Percentiles rank a stretch among this genome's conserved stretches.
Evolutionary conservation across 306 rosid genomes (phyloP).

Genomic region (Vachellia pachyceras): DNA sequence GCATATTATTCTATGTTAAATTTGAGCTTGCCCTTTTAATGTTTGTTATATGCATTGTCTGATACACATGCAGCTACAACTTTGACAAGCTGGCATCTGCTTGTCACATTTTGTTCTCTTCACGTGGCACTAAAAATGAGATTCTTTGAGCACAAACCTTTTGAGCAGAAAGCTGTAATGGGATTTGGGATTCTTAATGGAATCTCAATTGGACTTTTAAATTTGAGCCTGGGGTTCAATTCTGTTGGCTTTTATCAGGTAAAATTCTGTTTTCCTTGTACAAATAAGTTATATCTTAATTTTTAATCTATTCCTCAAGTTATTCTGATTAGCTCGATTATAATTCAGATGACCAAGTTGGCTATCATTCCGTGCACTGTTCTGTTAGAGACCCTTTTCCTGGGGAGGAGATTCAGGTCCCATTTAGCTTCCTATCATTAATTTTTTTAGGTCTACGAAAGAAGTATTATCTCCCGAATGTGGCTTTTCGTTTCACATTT

Average conservation of each 20-base stretch:
- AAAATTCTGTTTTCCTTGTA: constrained; percentile 16
- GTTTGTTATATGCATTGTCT: constrained; percentile 21
- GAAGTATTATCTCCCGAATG: constrained; percentile 4
- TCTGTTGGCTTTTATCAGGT: constrained; percentile 73
- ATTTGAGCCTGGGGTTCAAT: constrained; percentile 66
- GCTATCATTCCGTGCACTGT: constrained; percentile 69
- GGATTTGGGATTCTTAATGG: constrained; percentile 70
- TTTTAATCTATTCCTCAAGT: constrained; percentile 11
- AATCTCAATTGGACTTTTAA: constrained; percentile 64
- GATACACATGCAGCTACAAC: constrained; percentile 55
- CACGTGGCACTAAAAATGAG: constrained; percentile 62
- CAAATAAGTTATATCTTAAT: neutral
- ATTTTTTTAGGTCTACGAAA: neutral
- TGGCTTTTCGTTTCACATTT: neutral
- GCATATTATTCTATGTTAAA: constrained; percentile 7
- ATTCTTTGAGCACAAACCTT: constrained; percentile 67
- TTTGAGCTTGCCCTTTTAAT: neutral
- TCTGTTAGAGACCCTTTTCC: constrained; percentile 59
- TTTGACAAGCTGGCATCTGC: constrained; percentile 71
- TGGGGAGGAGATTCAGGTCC: constrained; percentile 62
- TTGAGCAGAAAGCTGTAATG: constrained; percentile 62
- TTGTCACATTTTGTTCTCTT: constrained; percentile 70
- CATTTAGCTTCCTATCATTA: constrained; percentile 23
- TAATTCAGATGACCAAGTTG: constrained; percentile 66
- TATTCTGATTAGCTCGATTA: constrained; percentile 36